phyloP scores from a whole-genome alignment of 2,329 filamentous ascomycete species.

The Aspergillus cejpii region DNA sequence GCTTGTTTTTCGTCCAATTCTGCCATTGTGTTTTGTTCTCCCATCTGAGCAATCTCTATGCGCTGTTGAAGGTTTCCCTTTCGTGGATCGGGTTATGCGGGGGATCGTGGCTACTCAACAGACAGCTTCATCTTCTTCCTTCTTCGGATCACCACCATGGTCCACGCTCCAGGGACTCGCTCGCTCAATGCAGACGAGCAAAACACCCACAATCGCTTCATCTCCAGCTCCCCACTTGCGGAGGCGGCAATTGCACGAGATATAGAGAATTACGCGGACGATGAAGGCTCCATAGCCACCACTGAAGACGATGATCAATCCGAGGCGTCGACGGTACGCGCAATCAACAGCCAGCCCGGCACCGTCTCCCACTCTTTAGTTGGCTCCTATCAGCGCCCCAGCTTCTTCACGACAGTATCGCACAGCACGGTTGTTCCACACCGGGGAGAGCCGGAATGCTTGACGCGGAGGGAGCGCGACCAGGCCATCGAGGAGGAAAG shows the following conservation, averaged over 20 bases:
- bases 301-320: constrained; percentile 34
- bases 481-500: constrained; percentile 52
- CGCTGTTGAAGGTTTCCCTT: neutral
- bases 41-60: neutral
- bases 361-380: constrained; percentile 47
- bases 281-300: constrained; percentile 40
- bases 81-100: neutral
- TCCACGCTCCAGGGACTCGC: constrained; percentile 24
- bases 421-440: constrained; percentile 61
- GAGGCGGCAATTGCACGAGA: constrained; percentile 61
- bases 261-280: constrained; percentile 57
- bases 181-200: constrained; percentile 25
- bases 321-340: constrained; percentile 38
- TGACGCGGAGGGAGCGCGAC: constrained; percentile 50
- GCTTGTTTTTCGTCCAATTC: neutral
- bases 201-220: constrained; percentile 43
- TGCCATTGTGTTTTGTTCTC: constrained; percentile 6
- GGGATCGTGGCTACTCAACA: neutral
- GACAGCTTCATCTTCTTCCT: neutral
- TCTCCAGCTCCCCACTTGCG: constrained; percentile 58
- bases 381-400: constrained; percentile 67
- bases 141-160: constrained; percentile 16
- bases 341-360: constrained; percentile 33
- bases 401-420: constrained; percentile 65
- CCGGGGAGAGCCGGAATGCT: constrained; percentile 37